Evolutionary conservation across 768 basidiomycete genomes (phyloP).

Genomic region (Crepidotus variabilis): DNA sequence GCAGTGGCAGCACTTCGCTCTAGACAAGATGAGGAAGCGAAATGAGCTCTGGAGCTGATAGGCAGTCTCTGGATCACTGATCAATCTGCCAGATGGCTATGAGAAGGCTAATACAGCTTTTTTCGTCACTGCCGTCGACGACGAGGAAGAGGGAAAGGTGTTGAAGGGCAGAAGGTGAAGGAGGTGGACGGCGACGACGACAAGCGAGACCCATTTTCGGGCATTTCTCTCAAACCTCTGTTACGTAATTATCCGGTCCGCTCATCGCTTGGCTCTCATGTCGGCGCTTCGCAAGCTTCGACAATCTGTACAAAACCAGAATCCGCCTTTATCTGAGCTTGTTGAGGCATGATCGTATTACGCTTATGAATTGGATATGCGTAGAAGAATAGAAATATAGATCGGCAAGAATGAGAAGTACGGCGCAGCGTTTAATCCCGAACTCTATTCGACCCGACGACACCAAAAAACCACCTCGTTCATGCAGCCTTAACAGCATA

Average conservation of each 20-base stretch:
- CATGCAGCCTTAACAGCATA: constrained; percentile 89
- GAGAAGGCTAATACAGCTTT: background rate
- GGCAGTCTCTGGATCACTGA: background rate
- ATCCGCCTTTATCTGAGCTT: background rate
- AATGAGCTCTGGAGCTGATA: background rate
- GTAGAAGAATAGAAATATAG: constrained; percentile 20
- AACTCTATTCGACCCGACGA: constrained; percentile 4
- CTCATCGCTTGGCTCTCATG: constrained; percentile 1
- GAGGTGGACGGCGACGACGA: background rate
- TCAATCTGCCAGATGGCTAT: background rate
- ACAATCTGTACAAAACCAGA: background rate
- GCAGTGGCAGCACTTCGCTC: background rate
- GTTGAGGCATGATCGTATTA: constrained; percentile 13
- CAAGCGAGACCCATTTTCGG: background rate
- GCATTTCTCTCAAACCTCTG: background rate
- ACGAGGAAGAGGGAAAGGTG: background rate
- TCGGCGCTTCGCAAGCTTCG: background rate
- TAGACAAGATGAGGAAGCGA: background rate
- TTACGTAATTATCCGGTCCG: constrained; percentile 16
- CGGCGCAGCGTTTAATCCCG: constrained; percentile 16
- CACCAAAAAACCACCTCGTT: constrained; percentile 4
- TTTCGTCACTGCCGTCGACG: background rate
- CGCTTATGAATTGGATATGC: constrained; percentile 17
- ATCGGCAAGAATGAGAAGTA: constrained; percentile 16
- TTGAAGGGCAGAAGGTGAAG: background rate